These are phyloP conservation scores for Lichtheimia hyalospora DNA, from an alignment of 371 early-diverging fungal genomes.

Conservation along the genomic window DNA sequence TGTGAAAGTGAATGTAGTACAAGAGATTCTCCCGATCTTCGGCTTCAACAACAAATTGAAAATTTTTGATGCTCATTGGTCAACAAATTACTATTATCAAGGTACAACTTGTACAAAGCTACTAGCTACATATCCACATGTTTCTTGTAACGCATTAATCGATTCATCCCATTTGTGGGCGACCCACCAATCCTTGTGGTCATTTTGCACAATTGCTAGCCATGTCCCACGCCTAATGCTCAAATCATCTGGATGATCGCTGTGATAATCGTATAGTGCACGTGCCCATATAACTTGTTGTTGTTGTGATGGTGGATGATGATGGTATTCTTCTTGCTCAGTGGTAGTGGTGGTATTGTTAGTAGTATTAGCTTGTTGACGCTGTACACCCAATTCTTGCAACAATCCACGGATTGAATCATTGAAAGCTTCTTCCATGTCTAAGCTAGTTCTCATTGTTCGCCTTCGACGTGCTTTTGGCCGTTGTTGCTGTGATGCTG, in stretches of 20 bases:
- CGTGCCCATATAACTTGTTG: constrained; percentile 55
- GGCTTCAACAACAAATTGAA: not conserved
- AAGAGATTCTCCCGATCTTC: not conserved
- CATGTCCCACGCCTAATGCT: constrained; percentile 73
- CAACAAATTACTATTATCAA: not conserved
- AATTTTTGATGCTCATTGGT: not conserved
- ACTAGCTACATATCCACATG: constrained; percentile 34
- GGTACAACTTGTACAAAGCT: constrained; percentile 20
- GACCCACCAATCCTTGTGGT: constrained; percentile 76
- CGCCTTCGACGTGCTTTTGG: not conserved
- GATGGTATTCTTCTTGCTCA: not conserved
- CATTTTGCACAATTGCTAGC: constrained; percentile 68
- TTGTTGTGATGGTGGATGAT: constrained; percentile 15
- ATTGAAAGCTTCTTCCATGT: constrained; percentile 19
- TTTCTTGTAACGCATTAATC: constrained; percentile 18
- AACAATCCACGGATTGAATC: constrained; percentile 15
- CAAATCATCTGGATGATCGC: constrained; percentile 79
- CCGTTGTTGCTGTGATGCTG: constrained; percentile 7
- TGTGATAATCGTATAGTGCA: constrained; percentile 81
- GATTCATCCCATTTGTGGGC: constrained; percentile 59
- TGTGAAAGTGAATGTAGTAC: too few relatives aligned
- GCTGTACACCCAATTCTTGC: constrained; percentile 28
- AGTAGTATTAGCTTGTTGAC: constrained; percentile 1
- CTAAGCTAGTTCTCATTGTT: not conserved
- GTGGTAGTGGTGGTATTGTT: not conserved